Evolutionary conservation across 805 yeast genomes (phyloP).

Genomic region (Starmerella cellae): DNA sequence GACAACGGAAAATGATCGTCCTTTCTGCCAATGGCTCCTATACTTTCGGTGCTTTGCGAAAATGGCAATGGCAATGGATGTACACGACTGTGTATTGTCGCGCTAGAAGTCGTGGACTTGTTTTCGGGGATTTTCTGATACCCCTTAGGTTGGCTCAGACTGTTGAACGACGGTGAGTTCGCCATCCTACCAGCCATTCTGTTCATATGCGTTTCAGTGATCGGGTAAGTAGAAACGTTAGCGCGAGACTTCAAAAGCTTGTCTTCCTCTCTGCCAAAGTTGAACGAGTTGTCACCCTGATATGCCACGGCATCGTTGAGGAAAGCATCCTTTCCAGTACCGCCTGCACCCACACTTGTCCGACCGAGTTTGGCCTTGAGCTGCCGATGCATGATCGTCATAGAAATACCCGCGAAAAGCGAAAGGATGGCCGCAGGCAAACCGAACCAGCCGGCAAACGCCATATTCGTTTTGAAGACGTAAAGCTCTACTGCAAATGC

Average conservation of each 20-base stretch:
- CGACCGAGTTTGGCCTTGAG: conserved; percentile 30
- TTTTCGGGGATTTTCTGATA: conserved; percentile 4
- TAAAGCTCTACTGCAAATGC: conserved; percentile 73
- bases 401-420: conserved; percentile 48
- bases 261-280: conserved; percentile 17
- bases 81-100: background rate
- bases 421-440: conserved; percentile 53
- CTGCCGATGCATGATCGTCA: conserved; percentile 62
- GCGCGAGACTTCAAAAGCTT: conserved; percentile 10
- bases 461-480: conserved; percentile 58
- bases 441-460: conserved; percentile 79
- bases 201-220: background rate
- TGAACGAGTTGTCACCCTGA: conserved; percentile 4
- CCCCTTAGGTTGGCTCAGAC: background rate
- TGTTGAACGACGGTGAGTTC: background rate
- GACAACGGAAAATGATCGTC: no score
- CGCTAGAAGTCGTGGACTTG: background rate
- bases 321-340: background rate
- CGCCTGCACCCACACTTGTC: conserved; percentile 3
- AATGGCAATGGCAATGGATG: background rate
- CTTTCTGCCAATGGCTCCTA: conserved; percentile 3
- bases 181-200: background rate
- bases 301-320: conserved; percentile 1
- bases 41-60: background rate
- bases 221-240: conserved; percentile 1